A percentile compares a stretch with the other conserved stretches of the same genome.
Conservation (phyloP, 139 green algal species). For the Haematococcus lacustris region DNA sequence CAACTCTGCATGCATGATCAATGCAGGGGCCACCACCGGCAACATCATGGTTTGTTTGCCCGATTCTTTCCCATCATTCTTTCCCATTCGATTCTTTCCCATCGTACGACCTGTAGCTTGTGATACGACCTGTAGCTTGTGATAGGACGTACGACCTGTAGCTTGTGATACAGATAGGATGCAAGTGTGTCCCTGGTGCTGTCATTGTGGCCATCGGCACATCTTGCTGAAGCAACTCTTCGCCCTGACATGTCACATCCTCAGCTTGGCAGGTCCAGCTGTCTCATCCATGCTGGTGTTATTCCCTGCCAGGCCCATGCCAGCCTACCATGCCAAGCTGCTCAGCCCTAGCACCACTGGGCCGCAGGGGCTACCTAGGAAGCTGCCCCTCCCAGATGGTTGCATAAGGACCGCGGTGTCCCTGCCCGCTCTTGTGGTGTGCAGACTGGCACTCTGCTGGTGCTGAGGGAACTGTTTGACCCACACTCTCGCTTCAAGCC, state of each 20-base stretch:
- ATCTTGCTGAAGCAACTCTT: too few relatives aligned
- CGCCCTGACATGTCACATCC: background rate
- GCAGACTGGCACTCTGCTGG: slow-evolving; percentile 1
- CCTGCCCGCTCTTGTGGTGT: background rate
- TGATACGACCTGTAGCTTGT: background rate
- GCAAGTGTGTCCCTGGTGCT: background rate
- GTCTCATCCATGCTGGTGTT: background rate
- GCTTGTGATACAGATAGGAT: background rate
- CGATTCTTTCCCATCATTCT: background rate
- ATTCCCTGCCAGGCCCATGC: background rate
- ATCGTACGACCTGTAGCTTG: background rate
- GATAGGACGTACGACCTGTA: background rate
- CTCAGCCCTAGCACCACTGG: background rate
- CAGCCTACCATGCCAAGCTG: background rate
- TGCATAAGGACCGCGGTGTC: background rate
- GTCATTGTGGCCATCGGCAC: too few relatives aligned
- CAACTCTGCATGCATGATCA: background rate
- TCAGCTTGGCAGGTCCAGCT: background rate
- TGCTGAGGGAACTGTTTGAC: slow-evolving; percentile 6
- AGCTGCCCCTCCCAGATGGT: too few relatives aligned
- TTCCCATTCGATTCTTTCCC: background rate
- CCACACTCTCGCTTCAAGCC: slow-evolving; percentile 4
- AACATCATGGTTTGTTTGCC: background rate
- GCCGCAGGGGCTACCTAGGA: background rate
- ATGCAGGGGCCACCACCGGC: background rate